These are phyloP conservation scores for Aureobasidium mangrovei DNA, from an alignment of 2,329 filamentous ascomycete species.

Conservation along the genomic window DNA sequence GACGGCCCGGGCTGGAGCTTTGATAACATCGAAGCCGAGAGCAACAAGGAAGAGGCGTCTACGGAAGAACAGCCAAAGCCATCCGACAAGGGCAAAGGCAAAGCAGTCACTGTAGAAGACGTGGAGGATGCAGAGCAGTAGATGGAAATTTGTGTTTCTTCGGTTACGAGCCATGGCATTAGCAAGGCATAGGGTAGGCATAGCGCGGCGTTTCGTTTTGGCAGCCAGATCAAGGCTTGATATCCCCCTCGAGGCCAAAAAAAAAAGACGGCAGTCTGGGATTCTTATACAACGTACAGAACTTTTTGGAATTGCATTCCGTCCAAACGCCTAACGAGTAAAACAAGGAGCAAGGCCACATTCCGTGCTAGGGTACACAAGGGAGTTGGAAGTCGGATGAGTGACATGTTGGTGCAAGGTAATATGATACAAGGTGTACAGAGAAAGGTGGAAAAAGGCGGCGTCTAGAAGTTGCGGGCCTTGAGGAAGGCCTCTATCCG, in stretches of 20 bases:
- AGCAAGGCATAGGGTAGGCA: conserved; percentile 8
- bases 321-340: no score
- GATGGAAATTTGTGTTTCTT: not conserved
- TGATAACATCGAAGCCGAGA: conserved; percentile 4
- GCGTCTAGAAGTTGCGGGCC: conserved; percentile 27
- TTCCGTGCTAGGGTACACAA: no score
- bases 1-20: conserved; percentile 18
- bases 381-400: no score
- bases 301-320: no score
- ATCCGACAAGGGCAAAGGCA: conserved; percentile 25
- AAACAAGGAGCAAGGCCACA: no score
- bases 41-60: conserved; percentile 2
- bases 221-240: not conserved
- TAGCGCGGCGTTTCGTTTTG: conserved; percentile 12
- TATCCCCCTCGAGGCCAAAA: not conserved
- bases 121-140: conserved; percentile 22
- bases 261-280: no score
- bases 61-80: conserved; percentile 6
- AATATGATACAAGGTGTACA: not conserved
- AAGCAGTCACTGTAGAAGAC: conserved; percentile 35
- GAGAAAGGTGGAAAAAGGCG: not conserved
- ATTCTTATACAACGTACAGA: no score
- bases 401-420: conserved; percentile 3
- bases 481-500: conserved; percentile 28
- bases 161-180: conserved; percentile 5